Evolutionary conservation across 495 filamentous ascomycete species (phyloP), one percentile per base, ranked within the genome.

Genomic region (Mycothermus thermophilus): DNA sequence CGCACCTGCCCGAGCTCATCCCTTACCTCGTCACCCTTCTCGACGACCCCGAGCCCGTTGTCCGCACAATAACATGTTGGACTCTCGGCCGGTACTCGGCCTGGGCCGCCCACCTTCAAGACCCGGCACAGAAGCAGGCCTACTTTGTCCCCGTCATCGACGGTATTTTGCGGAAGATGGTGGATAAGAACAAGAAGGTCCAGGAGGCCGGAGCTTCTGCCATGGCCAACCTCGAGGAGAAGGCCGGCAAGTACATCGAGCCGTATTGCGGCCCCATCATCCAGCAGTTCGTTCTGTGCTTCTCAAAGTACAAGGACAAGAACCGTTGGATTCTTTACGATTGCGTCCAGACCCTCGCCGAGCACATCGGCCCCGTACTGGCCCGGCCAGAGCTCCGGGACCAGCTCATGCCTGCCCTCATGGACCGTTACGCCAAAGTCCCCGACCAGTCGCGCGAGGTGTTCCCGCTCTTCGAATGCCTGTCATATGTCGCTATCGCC

Each of bases 321-420:
- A 99, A 99, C 64, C 94, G 94, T 75, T 95, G 88, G 62, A 85
- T 96, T 38, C 75, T 99, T 23, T 99, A 99, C 59, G 92, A 96
- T 62, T 99, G 90, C 59, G 82, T 99, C 30, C 90, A 99, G 59
- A 96, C 92, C 0, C 64, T 99, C 25, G 90, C 90, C 10, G 92
- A 99, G 51, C 79, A 86, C 54, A 80, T 96, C 30, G 81, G 83
- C 32, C 74, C 74, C 12, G 74, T 79, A 27, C 62, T 99, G 28
- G 75, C 83, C 8, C 68, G 75, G 44, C 80, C 83, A 3, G 72
- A 85, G 35, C 68, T 93, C 4, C 75, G 87, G 26, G 71, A 80
- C 38, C 70, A 86, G 38, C 66, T 99, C 38, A 99, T 99, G 90
- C 87, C 92, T 21, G 86, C 86, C 28, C 69, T 99, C 27, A 87